These are phyloP conservation scores for Candida anglica DNA, from an alignment of 805 yeast species.

Conservation along the genomic window DNA sequence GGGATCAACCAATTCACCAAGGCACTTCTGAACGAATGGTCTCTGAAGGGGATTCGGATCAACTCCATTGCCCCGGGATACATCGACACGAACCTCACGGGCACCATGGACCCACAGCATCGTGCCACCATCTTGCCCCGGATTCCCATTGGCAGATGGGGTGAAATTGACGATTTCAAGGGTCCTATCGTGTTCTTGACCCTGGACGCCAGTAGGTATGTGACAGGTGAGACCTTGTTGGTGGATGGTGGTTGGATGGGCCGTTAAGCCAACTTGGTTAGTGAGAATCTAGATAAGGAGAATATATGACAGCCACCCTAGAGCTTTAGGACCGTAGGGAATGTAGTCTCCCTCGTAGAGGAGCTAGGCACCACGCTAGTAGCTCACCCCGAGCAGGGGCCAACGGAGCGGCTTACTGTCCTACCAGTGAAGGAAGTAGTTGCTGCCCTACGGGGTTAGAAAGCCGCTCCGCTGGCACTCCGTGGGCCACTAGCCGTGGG, in stretches of 20 bases:
- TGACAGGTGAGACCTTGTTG: constrained; percentile 8
- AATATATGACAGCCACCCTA: no score
- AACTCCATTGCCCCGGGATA: constrained; percentile 51
- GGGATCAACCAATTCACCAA: constrained; percentile 33
- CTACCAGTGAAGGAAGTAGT: no score
- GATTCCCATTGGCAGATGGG: constrained; percentile 47
- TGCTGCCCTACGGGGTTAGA: no score
- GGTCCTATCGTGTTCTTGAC: constrained; percentile 34
- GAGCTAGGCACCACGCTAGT: neutral
- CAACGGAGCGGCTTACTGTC: neutral
- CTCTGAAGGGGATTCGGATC: constrained; percentile 37
- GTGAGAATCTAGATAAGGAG: constrained; percentile 2
- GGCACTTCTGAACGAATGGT: constrained; percentile 43
- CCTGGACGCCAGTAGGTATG: constrained; percentile 7
- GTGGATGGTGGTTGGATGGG: constrained; percentile 26
- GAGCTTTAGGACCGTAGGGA: no score
- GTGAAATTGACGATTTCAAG: constrained; percentile 44
- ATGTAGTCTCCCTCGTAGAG: no score
- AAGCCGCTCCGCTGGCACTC: no score
- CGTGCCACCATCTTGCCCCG: constrained; percentile 26
- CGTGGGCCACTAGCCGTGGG: no score
- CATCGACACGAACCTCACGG: constrained; percentile 32
- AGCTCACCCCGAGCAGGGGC: neutral
- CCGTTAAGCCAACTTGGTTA: constrained; percentile 8
- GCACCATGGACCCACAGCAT: constrained; percentile 25